Conservation (phyloP, 2,329 filamentous ascomycete genomes). For the Alternaria conjuncta region DNA sequence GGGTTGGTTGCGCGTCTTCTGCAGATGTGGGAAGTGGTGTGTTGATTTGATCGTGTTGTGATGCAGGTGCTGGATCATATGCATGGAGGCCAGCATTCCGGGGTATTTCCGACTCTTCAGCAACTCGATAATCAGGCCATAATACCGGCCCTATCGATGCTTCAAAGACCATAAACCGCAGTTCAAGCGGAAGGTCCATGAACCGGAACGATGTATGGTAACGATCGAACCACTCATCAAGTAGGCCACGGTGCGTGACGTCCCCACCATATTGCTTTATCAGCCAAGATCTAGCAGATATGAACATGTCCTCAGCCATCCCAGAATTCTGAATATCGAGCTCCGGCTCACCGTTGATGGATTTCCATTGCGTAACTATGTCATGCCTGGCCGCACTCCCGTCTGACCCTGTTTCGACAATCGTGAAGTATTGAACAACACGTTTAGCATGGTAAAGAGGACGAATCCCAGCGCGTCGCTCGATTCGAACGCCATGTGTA, state of each 20-base stretch:
- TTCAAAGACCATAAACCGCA: not conserved
- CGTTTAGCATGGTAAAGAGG: not conserved
- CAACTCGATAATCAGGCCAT: not conserved
- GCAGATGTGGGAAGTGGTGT: not conserved
- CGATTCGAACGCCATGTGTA: not conserved
- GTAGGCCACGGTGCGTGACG: rapidly evolving
- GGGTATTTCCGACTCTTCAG: not conserved
- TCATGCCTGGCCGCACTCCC: not conserved
- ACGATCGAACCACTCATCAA: not conserved
- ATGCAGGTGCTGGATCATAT: not conserved
- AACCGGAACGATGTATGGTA: not conserved
- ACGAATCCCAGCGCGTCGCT: too few relatives aligned
- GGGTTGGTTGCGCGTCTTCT: rapidly evolving
- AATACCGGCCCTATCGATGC: not conserved
- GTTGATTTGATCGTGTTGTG: not conserved
- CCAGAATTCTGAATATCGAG: not conserved
- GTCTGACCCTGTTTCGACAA: not conserved
- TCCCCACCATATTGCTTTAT: not conserved
- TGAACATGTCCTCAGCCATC: not conserved
- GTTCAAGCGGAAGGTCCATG: not conserved
- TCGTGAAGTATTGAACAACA: not conserved
- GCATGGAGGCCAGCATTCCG: not conserved
- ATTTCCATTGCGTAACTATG: not conserved
- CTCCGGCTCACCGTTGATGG: not conserved
- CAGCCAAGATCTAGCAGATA: not conserved